Conservation (phyloP, 2,329 filamentous ascomycete species). For the Diaporthe batatas region DNA sequence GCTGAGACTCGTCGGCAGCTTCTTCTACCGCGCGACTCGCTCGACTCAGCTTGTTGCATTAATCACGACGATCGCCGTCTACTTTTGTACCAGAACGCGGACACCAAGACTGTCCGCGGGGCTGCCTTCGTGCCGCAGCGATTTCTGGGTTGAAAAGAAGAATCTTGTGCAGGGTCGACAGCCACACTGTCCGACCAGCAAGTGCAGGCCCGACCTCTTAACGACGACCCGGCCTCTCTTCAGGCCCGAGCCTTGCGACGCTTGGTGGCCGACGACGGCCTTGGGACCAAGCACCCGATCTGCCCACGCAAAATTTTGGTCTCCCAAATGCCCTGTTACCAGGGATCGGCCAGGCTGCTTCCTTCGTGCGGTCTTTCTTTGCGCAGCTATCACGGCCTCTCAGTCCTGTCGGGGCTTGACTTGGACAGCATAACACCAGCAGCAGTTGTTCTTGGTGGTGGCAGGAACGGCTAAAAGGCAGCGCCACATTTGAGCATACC, state of each 20-base stretch:
- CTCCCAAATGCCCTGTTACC: not conserved
- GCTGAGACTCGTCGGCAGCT: not conserved
- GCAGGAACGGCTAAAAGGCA: not conserved
- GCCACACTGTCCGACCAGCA: not conserved
- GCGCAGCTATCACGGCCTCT: not conserved
- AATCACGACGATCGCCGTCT: not conserved
- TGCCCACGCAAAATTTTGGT: not conserved
- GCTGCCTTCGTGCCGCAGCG: constrained; percentile 6
- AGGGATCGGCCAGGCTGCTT: not conserved
- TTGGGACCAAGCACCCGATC: constrained; percentile 11
- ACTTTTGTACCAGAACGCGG: not conserved
- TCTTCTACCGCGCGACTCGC: constrained; percentile 3
- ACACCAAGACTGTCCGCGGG: not conserved
- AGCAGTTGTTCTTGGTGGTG: not conserved
- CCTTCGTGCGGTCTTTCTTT: not conserved
- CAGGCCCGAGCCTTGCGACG: not conserved
- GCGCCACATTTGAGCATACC: constrained; percentile 3
- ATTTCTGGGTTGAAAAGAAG: not conserved
- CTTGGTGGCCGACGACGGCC: not conserved
- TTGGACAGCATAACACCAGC: not conserved
- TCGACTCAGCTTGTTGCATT: constrained; percentile 13
- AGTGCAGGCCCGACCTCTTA: not conserved
- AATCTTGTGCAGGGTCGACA: not conserved
- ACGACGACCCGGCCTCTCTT: constrained; percentile 1
- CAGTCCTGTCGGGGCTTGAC: not conserved